Conservation (phyloP, 768 basidiomycete species). For the Suillus lakei region DNA sequence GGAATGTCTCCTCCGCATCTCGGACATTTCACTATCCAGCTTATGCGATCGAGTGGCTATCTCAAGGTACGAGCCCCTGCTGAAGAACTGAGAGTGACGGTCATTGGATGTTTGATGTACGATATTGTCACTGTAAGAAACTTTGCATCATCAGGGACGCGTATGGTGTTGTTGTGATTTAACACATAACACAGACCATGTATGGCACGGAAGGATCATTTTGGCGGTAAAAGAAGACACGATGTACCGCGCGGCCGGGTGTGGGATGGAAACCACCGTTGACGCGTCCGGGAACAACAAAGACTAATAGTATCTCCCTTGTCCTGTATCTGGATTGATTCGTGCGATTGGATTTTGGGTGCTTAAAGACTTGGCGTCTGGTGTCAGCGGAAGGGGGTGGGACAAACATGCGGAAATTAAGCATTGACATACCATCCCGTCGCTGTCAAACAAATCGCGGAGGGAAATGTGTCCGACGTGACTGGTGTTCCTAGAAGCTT, state of each 20-base stretch:
- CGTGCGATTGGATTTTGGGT: neutral
- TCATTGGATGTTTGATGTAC: neutral
- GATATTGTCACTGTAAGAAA: neutral
- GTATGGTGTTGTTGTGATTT: neutral
- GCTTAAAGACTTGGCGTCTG: neutral
- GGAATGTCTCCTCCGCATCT: neutral
- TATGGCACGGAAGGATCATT: conserved; percentile 7
- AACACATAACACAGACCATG: neutral
- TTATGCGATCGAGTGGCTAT: neutral
- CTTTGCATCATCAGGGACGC: neutral
- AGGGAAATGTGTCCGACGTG: neutral
- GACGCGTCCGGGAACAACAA: neutral
- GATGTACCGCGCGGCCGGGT: neutral
- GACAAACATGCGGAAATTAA: neutral
- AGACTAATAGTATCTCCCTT: neutral
- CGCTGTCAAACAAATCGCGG: neutral
- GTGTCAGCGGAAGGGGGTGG: neutral
- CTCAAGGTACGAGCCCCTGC: neutral
- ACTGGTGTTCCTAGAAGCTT: neutral
- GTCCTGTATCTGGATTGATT: neutral
- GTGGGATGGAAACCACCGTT: neutral
- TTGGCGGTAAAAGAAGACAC: neutral
- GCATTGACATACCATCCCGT: neutral
- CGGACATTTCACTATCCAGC: neutral
- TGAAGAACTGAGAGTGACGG: too few species aligned